A percentile compares a stretch with the other conserved stretches of the same genome.
Evolutionary conservation across 495 filamentous ascomycete genomes (phyloP).

Genomic region (Amphirosellinia nigrospora): DNA sequence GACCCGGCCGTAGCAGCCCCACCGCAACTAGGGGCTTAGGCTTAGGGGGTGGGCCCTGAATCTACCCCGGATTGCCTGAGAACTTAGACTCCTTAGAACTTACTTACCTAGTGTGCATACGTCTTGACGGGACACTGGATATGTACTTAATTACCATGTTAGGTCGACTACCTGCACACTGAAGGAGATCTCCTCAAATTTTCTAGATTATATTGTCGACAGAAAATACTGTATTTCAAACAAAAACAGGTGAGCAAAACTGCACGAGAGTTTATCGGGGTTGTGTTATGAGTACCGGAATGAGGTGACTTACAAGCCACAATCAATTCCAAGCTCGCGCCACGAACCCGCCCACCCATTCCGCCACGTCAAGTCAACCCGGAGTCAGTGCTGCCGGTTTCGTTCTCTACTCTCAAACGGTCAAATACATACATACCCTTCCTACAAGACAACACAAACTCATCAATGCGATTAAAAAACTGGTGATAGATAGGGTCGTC

Average conservation of each 20-base stretch:
- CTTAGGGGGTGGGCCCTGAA: no score
- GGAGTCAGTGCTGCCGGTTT: background rate
- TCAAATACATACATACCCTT: background rate
- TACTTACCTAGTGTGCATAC: no score
- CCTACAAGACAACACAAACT: background rate
- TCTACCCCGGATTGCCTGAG: no score
- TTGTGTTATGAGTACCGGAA: no score
- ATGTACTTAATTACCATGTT: no score
- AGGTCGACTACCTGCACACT: background rate
- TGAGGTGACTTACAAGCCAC: slow-evolving; percentile 11
- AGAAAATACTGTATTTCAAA: no score
- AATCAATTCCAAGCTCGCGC: slow-evolving; percentile 11
- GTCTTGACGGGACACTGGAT: no score
- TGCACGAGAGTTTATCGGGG: no score
- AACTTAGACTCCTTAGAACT: no score
- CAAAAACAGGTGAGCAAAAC: no score
- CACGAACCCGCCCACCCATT: slow-evolving; percentile 3
- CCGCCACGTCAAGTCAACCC: slow-evolving; percentile 8
- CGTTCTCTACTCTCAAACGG: background rate
- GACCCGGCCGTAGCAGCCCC: slow-evolving; percentile 30
- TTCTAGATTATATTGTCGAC: no score
- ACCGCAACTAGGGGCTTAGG: slow-evolving; percentile 24
- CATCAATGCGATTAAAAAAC: background rate
- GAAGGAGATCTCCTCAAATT: no score
- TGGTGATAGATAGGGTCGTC: background rate